A percentile compares a stretch with the other conserved stretches of the same genome.
These are phyloP conservation scores for Aegilops tauschii DNA, from an alignment of 176 grass and related monocot genomes.

Conservation along the genomic window DNA sequence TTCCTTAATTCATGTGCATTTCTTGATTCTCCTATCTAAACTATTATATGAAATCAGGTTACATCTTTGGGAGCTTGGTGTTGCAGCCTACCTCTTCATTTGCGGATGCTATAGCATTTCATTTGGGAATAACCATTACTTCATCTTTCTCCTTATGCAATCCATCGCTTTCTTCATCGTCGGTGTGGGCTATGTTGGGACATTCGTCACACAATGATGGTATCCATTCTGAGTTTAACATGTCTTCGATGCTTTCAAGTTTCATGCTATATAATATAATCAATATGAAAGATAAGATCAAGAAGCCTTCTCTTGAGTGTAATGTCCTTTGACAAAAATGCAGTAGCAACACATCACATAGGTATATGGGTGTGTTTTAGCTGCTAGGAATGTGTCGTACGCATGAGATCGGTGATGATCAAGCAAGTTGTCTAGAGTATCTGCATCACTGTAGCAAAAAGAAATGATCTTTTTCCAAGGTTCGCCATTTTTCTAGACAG, in stretches of 20 bases:
- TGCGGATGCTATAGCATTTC: slow-evolving; percentile 63
- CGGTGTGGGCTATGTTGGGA: slow-evolving; percentile 63
- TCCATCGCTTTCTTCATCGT: slow-evolving; percentile 65
- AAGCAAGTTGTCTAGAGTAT: slow-evolving; percentile 5
- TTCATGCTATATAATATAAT: slow-evolving; percentile 11
- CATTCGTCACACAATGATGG: slow-evolving; percentile 35
- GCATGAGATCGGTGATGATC: slow-evolving; percentile 5
- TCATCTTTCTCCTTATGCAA: slow-evolving; percentile 66
- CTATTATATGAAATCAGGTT: slow-evolving; percentile 39
- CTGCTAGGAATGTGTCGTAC: not conserved
- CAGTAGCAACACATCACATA: too few species aligned
- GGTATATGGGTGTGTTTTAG: too few species aligned
- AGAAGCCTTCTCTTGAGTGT: slow-evolving; percentile 18
- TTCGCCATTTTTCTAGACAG: not conserved
- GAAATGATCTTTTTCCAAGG: not conserved
- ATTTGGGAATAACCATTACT: slow-evolving; percentile 54
- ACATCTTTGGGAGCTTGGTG: slow-evolving; percentile 57
- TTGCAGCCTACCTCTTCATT: slow-evolving; percentile 64
- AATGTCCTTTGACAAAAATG: not conserved
- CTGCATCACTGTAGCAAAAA: not conserved
- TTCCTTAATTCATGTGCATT: not conserved
- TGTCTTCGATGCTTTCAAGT: not conserved
- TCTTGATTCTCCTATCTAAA: not conserved
- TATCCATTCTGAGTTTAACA: not conserved
- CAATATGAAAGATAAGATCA: slow-evolving; percentile 13